phyloP scores from a whole-genome alignment of 768 basidiomycete species.

The Galerina marginata region DNA sequence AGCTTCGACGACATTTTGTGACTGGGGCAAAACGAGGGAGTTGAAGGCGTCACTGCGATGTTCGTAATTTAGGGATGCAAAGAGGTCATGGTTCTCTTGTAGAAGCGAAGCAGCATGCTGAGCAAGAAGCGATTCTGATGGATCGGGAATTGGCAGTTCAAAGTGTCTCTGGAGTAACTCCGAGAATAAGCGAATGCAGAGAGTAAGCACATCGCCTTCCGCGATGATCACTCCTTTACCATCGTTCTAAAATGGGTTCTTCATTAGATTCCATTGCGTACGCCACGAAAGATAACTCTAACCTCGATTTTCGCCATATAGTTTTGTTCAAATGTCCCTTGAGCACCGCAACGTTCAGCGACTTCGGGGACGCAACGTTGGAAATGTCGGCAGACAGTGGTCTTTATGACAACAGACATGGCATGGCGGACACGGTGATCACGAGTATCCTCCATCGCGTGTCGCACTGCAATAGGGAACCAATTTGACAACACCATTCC shows the following conservation, averaged over 20 bases:
- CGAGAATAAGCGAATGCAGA: conserved; percentile 61
- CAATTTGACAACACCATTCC: conserved; percentile 56
- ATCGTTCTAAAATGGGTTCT: conserved; percentile 39
- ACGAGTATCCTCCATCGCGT: conserved; percentile 41
- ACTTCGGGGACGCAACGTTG: conserved; percentile 56
- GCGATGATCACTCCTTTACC: conserved; percentile 65
- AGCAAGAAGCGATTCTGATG: conserved; percentile 57
- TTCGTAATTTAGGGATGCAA: conserved; percentile 40
- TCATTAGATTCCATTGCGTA: conserved; percentile 16
- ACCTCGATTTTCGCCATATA: conserved; percentile 63
- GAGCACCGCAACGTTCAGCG: conserved; percentile 70
- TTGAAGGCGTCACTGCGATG: conserved; percentile 60
- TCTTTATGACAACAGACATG: conserved; percentile 60
- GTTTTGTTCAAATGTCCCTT: conserved; percentile 69
- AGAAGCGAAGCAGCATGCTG: conserved; percentile 52
- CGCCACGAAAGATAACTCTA: conserved; percentile 9
- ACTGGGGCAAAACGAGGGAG: conserved; percentile 59
- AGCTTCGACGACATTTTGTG: conserved; percentile 58
- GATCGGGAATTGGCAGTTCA: conserved; percentile 52
- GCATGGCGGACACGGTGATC: conserved; percentile 59
- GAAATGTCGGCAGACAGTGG: conserved; percentile 58
- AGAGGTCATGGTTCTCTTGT: conserved; percentile 49
- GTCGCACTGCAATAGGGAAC: conserved; percentile 43
- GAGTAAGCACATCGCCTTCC: conserved; percentile 57
- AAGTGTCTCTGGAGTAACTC: conserved; percentile 65